Conservation (phyloP, 352 stramenopile genomes). For the Globisporangium nodosum region DNA sequence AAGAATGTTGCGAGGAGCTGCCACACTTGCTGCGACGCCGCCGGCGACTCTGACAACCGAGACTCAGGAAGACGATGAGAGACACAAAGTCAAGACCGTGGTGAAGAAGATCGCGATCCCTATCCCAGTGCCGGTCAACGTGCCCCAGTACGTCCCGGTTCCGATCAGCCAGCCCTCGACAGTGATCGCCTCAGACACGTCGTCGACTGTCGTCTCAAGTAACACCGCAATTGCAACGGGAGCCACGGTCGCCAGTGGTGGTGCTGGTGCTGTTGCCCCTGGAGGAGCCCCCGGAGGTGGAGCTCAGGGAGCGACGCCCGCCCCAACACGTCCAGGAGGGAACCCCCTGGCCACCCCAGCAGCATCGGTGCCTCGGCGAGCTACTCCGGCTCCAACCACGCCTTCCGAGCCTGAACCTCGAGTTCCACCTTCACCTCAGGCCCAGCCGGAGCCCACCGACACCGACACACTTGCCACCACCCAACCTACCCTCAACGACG, state of each 20-base stretch:
- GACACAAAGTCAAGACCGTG: background rate
- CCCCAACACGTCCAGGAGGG: background rate
- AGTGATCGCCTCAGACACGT: background rate
- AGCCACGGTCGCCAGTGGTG: background rate
- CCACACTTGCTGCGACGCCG: background rate
- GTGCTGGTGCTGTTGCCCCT: background rate
- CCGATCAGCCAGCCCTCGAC: constrained; percentile 2
- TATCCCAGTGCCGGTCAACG: background rate
- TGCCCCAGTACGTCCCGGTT: constrained; percentile 4
- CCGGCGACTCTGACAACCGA: background rate
- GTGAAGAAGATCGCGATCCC: constrained; percentile 6
- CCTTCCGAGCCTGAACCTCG: background rate
- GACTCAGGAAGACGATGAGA: background rate
- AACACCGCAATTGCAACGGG: background rate
- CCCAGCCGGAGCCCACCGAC: background rate
- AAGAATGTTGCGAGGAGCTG: background rate
- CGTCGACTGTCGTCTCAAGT: background rate
- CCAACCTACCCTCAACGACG: background rate
- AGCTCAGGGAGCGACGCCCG: background rate
- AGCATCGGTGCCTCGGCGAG: background rate
- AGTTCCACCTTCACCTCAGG: background rate
- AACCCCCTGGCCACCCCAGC: background rate
- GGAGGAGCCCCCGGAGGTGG: no score
- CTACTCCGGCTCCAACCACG: background rate
- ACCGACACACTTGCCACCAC: no score